Base-by-base conservation (phyloP, 2,329 filamentous ascomycete species). In the Chaetomium sp. region DNA sequence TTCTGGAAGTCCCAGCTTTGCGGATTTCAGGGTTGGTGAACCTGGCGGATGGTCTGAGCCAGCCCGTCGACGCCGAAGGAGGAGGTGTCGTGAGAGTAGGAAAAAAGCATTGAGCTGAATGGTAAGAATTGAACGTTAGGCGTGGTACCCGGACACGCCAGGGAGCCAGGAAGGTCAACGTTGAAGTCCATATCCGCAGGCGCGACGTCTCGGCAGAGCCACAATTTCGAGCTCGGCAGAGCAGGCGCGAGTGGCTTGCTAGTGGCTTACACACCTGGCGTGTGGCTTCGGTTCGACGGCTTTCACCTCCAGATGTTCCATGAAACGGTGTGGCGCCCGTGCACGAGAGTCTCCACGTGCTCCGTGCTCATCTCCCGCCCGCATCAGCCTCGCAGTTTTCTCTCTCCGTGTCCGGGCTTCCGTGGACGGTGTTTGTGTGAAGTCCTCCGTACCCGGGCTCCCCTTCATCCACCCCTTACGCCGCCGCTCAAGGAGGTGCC, bases 251-350 rank as follows among this genome's bases (percentile, higher is more conserved):
- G 42, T 44, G 42, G 42, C 19, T 27, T 27, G 19, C 19, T 27
- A 27, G 51, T 54, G 51, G 45, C 54, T 53, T 52, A 5, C 4
- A 11, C 19, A 27, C 19, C 19, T 27, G 19, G 19, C 19, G 33
- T 12, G 35, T 43, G 43, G 56, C 49, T 53, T 53, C 55, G 56
- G 58, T 47, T 54, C 11, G 44, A 52, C 58, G 55, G 58, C 55
- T 45, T 54, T 47, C 10, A 27, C 40, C 47, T 56, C 53, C 49
- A 53, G 40, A 12, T 10, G 12, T 14, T 14, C 10, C 11, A 12
- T 38, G 19, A 50, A 51, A 57, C 57, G 49, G 48, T 27, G 19
- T 37, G 49, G 19, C 19, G 19, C 19, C 19, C 52, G 58, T 36
- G 42, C 45, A 59, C 57, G 54, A 38, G 46, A 32, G 35, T 42